phyloP scores from a whole-genome alignment of 371 early-diverging fungal genomes.

The Globomyces sp. region DNA sequence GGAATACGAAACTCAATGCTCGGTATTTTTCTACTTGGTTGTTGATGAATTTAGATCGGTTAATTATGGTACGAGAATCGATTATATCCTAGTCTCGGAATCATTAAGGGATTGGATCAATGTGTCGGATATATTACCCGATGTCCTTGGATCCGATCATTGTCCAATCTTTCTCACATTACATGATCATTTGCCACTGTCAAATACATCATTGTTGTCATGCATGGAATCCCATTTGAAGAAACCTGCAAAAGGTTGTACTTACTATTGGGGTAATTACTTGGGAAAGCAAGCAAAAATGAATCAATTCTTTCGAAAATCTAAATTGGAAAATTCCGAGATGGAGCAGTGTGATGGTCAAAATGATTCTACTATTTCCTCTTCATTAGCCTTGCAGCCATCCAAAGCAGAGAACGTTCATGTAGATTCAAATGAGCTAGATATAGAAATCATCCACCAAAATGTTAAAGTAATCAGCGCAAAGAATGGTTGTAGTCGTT shows the following conservation, averaged over 20 bases:
- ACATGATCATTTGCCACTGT: slow-evolving; percentile 33
- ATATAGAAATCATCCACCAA: background rate
- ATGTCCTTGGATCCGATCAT: slow-evolving; percentile 85
- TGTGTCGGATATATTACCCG: slow-evolving; percentile 57
- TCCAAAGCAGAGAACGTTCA: background rate
- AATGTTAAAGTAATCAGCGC: background rate
- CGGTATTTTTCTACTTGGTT: slow-evolving; percentile 35
- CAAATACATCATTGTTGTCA: background rate
- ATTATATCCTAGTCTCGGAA: slow-evolving; percentile 72
- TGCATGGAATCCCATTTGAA: background rate
- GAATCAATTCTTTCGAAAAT: slow-evolving; percentile 2
- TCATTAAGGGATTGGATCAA: slow-evolving; percentile 57
- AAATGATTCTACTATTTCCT: background rate
- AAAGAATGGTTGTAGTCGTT: background rate
- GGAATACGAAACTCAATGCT: slow-evolving; percentile 77
- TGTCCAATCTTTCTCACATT: slow-evolving; percentile 76
- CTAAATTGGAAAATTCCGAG: background rate
- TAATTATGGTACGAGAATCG: slow-evolving; percentile 63
- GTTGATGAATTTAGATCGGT: background rate
- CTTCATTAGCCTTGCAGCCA: background rate
- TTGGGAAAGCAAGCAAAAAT: background rate
- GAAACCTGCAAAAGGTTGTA: background rate
- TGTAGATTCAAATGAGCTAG: background rate
- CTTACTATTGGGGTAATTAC: slow-evolving; percentile 11
- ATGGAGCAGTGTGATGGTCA: background rate